Evolutionary conservation across 2,329 filamentous ascomycete species (phyloP), one percentile per base, ranked within the genome.

Genomic region (Daldinia sp.): DNA sequence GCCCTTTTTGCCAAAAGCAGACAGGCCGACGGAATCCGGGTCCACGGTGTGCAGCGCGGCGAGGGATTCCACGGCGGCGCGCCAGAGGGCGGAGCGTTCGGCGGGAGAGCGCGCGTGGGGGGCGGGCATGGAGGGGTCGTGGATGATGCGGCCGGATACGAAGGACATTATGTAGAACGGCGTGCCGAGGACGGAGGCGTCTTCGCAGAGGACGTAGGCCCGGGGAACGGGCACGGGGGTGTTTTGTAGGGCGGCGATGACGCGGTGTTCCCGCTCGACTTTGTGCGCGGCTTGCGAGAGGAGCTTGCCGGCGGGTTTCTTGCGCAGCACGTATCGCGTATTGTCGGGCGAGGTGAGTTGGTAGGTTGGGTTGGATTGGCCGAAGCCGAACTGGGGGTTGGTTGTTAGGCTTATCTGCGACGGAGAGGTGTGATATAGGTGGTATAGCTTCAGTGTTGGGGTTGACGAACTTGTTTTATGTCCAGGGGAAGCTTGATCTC

Each of bases 91-190:
- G 29, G 81, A 87, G 62, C 94, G 85, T 69, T 96, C 90, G 37
- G 82, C 82, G 0, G 90, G 78, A 23, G 83, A 83, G 10, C 93
- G 86, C 15, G 19, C 39, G 39, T 43, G 39, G 10, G 82, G 90
- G 1, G 49, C 15, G 3, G 68, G 94, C 75, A 98, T 89, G 29
- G 89, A 82, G 41, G 93, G 90, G 77, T 98, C 93, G 73, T 94
- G 92, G 74, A 98, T 92, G 79, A 97, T 96, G 73, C 95, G 89
- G 17, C 95, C 95, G 74, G 96, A 91, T 64, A 98, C 83, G 76
- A 95, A 98, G 76, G 93, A 89, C 95, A 99, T 98, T 74, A 98
- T 89, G 80, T 99, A 98, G 78, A 98, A 99, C 4, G 93, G 87
- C 6, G 94, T 98, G 58, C 94, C 95, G 66, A 98, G 83, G 34